Percentiles rank a stretch among this genome's conserved stretches.
Evolutionary conservation across 2,329 filamentous ascomycete species (phyloP).

Genomic region (Teratosphaeria nubilosa): DNA sequence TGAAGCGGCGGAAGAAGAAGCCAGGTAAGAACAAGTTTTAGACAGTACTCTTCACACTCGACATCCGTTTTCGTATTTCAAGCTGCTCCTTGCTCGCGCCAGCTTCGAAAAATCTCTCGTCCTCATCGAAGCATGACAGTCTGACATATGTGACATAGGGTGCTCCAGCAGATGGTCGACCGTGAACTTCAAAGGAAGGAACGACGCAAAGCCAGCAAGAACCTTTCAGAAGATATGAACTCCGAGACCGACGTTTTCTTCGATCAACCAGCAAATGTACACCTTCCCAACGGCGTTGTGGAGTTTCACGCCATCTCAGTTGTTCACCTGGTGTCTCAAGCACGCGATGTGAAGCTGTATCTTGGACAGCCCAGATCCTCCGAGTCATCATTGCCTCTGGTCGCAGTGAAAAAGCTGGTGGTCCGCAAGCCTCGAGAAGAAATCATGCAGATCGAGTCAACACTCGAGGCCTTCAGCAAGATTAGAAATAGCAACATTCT

Average conservation of each 20-base stretch:
- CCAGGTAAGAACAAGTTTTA: not conserved
- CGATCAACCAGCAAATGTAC: conserved; percentile 17
- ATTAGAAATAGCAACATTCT: conserved; percentile 68
- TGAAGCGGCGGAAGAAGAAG: conserved; percentile 46
- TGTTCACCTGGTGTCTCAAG: conserved; percentile 9
- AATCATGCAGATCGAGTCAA: conserved; percentile 19
- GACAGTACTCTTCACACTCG: not conserved
- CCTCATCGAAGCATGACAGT: not conserved
- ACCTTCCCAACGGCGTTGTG: conserved; percentile 11
- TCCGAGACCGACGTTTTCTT: conserved; percentile 12
- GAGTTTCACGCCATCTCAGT: conserved; percentile 17
- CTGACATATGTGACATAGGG: conserved; percentile 35
- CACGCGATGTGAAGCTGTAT: conserved; percentile 8
- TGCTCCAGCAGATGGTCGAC: conserved; percentile 60
- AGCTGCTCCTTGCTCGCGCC: not conserved
- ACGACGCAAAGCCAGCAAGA: conserved; percentile 35
- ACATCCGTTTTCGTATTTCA: not conserved
- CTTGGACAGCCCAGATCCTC: conserved; percentile 12
- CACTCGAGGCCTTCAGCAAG: conserved; percentile 62
- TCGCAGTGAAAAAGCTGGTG: conserved; percentile 18
- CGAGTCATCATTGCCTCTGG: conserved; percentile 9
- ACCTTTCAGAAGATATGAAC: conserved; percentile 3
- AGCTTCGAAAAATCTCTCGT: not conserved
- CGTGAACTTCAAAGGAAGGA: conserved; percentile 63
- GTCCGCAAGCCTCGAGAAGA: conserved; percentile 14